Percentiles rank a stretch among this genome's conserved stretches.
These are phyloP conservation scores for Linderina pennispora DNA, from an alignment of 192 early-diverging fungal genomes.

Conservation along the genomic window DNA sequence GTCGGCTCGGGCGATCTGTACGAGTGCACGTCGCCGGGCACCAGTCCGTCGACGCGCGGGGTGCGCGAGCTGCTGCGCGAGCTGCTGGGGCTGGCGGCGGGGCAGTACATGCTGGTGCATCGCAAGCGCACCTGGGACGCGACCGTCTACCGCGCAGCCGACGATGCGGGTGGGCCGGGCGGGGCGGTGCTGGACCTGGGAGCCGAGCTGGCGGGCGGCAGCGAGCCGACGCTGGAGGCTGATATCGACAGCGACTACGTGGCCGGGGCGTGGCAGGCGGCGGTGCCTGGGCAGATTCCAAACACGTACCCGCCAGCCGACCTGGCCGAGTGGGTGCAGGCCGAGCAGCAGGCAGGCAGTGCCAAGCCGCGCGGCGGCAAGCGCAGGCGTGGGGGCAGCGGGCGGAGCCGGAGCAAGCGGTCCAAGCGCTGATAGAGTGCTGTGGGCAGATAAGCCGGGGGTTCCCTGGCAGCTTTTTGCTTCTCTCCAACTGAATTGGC, in stretches of 20 bases:
- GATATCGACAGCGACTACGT: slow-evolving; percentile 34
- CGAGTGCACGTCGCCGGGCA: background rate
- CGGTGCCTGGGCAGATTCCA: slow-evolving; percentile 19
- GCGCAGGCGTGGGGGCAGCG: background rate
- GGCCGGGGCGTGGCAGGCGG: slow-evolving; percentile 32
- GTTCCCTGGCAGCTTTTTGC: too few relatives aligned
- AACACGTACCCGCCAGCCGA: slow-evolving; percentile 38
- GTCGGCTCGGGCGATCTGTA: slow-evolving; percentile 12
- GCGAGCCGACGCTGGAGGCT: background rate
- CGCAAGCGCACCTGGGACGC: slow-evolving; percentile 38
- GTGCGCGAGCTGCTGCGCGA: slow-evolving; percentile 19
- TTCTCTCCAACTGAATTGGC: background rate
- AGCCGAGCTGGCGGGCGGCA: slow-evolving; percentile 9
- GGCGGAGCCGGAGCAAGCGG: too few relatives aligned
- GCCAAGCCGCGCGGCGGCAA: background rate
- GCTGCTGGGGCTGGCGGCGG: slow-evolving; percentile 9
- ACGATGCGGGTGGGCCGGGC: background rate
- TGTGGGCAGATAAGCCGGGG: too few relatives aligned
- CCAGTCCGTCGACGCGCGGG: slow-evolving; percentile 26
- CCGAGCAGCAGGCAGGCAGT: slow-evolving; percentile 2
- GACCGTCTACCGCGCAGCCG: slow-evolving; percentile 25
- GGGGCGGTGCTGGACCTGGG: slow-evolving; percentile 23
- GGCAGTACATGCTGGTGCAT: slow-evolving; percentile 35
- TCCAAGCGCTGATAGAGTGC: too few relatives aligned
- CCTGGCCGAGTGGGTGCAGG: background rate